phyloP scores from a whole-genome alignment of 1,284 basidiomycete genomes.

The Puccinia hordei region DNA sequence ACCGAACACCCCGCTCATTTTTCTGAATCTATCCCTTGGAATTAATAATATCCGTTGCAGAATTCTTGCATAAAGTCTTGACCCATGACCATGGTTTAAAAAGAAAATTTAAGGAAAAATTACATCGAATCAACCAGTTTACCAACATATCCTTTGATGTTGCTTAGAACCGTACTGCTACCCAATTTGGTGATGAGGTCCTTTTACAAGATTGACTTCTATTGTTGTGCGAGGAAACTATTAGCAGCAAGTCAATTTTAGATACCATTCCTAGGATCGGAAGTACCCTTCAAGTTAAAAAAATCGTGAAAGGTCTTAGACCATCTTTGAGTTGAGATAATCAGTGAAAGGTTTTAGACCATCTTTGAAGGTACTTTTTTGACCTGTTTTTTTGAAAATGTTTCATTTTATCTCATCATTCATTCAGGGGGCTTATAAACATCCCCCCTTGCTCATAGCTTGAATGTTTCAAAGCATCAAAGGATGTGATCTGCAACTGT shows the following conservation, averaged over 20 bases:
- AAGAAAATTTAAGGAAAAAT: too few species aligned
- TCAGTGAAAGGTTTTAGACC: background rate
- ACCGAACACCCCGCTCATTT: too few species aligned
- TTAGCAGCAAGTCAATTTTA: background rate
- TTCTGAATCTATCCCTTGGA: too few species aligned
- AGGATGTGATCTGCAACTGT: too few species aligned
- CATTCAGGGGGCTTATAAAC: background rate
- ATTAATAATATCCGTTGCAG: too few species aligned
- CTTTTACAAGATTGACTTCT: background rate
- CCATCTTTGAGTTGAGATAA: constrained; percentile 20
- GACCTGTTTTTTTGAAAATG: background rate
- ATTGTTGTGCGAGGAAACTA: background rate
- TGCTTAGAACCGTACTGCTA: background rate
- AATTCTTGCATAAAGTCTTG: too few species aligned
- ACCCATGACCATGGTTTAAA: too few species aligned
- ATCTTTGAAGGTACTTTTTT: background rate
- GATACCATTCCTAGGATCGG: too few species aligned
- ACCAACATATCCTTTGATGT: background rate
- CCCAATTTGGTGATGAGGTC: background rate
- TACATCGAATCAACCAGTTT: constrained; percentile 18
- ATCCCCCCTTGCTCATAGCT: too few species aligned
- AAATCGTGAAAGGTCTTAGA: background rate
- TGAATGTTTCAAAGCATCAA: too few species aligned
- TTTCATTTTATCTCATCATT: background rate
- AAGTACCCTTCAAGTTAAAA: background rate